Evolutionary conservation across 108 stramenopile species (phyloP), one percentile per base, ranked within the genome.

Genomic region (Discostella stelligeroides): DNA sequence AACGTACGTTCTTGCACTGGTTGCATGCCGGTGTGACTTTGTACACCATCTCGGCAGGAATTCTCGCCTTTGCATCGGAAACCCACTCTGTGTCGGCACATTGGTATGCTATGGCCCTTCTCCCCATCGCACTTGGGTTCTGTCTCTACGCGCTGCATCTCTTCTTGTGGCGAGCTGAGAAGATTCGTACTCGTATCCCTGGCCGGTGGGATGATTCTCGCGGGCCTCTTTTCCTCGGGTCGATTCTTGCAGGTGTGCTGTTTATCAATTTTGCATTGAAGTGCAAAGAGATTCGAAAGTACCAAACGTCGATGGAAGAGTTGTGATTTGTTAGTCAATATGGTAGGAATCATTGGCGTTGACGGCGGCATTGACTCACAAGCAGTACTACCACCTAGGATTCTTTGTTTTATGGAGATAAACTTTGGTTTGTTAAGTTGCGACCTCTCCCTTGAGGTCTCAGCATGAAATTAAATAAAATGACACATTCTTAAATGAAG

Each of bases 1-100:
- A 99, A 79, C 90, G 98, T 46, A 98, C 97, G 15, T 97, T 95
- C 66, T 63, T 99, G 48, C 95, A 97, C 63, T 99, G 97, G 97
- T 71, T 97, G 39, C 92, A 94, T 76, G 81, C 86, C 30, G 92
- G 84, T 29, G 88, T 95, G n/a, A 85, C 89, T 4, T 65, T 97
- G 30, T 86, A 82, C 51, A 82, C 91, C 39, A 86, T 97, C 60
- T 89, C 91, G 9, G 79, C 87, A 15, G 92, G 85, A n/a, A 86
- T 95, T 43, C 81, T 97, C 11, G 88, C 91, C 28, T 92, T 93
- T 75, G 88, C 90, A 4, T 74, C 81, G 2, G 81, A 86, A 4
- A 60, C 63, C 10, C 80, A 84, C 43, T 79, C 84, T 10, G 49
- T 75, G 9, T 60, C 63, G 40, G 86, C 86, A 21, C 81, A 92